These are phyloP conservation scores for Paramarasmius palmivorus DNA, from an alignment of 1,284 basidiomycete species.

Conservation along the genomic window DNA sequence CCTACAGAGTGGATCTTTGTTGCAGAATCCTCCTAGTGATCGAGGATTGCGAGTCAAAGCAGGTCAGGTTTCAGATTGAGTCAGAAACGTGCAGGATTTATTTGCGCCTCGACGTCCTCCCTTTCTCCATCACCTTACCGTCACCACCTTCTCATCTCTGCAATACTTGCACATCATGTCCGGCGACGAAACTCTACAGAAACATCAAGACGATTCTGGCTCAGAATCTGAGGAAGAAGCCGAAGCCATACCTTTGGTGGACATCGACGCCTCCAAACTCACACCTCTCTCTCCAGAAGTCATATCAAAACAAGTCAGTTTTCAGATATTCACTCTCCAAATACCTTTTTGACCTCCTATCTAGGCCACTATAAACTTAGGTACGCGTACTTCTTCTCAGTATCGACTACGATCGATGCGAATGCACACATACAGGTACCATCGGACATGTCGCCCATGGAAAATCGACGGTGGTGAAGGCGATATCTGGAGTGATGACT, in stretches of 20 bases:
- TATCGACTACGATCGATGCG: conserved; percentile 15
- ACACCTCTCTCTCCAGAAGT: conserved; percentile 94
- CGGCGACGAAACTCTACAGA: conserved; percentile 63
- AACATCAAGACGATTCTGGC: conserved; percentile 64
- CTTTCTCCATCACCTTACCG: too few relatives aligned
- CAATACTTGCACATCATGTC: conserved; percentile 42
- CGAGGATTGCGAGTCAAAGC: too few relatives aligned
- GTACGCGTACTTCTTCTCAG: conserved; percentile 37
- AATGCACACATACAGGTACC: conserved; percentile 59
- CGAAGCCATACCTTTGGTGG: conserved; percentile 59
- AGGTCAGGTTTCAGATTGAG: too few relatives aligned
- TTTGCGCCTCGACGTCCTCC: too few relatives aligned
- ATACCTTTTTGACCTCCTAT: conserved; percentile 3
- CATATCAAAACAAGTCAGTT: conserved; percentile 92
- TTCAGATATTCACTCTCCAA: not conserved
- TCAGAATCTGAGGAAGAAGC: conserved; percentile 65
- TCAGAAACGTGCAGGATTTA: too few relatives aligned
- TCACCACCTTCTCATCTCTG: not conserved
- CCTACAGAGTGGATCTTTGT: too few relatives aligned
- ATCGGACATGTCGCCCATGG: conserved; percentile 99
- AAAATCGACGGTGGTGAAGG: conserved; percentile 98
- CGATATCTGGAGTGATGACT: conserved; percentile 98
- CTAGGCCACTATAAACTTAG: conserved; percentile 85
- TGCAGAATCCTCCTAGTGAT: too few relatives aligned
- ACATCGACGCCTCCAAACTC: conserved; percentile 80